Conservation (phyloP, 805 yeast genomes). For the Henningerozyma blattae region DNA sequence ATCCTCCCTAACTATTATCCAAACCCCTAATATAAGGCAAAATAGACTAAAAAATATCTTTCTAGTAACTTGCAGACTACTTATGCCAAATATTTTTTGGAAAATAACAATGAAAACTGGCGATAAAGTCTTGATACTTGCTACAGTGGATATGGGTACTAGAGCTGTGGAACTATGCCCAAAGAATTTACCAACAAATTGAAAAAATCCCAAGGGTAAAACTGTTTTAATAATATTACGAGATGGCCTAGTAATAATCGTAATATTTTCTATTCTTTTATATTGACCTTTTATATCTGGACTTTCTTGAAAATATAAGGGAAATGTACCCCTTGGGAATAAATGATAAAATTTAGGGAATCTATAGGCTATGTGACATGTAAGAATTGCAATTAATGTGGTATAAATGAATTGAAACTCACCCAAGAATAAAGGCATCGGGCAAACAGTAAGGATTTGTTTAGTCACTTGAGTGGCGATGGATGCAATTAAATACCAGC, state of each 20-base stretch:
- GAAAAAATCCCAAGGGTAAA: conserved; percentile 54
- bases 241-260: conserved; percentile 22
- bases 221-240: conserved; percentile 35
- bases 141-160: conserved; percentile 57
- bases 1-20: conserved; percentile 20
- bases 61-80: conserved; percentile 7
- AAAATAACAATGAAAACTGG: conserved; percentile 49
- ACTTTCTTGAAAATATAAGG: conserved; percentile 24
- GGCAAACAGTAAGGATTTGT: conserved; percentile 38
- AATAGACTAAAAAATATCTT: conserved; percentile 14
- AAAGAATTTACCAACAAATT: conserved; percentile 51
- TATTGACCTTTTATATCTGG: conserved; percentile 1
- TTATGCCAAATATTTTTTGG: conserved; percentile 30
- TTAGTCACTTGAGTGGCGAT: conserved; percentile 56
- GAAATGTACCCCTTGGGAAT: conserved; percentile 48
- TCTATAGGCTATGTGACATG: conserved; percentile 27
- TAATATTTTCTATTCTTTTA: neutral
- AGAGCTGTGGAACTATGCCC: conserved; percentile 53
- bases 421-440: conserved; percentile 51
- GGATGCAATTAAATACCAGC: conserved; percentile 54
- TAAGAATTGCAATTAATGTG: conserved; percentile 29
- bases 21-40: conserved; percentile 19
- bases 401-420: conserved; percentile 51
- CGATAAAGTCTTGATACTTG: conserved; percentile 56
- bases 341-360: conserved; percentile 21